Evolutionary conservation across 352 stramenopile species (phyloP).

Genomic region (Sclerospora graminicola): DNA sequence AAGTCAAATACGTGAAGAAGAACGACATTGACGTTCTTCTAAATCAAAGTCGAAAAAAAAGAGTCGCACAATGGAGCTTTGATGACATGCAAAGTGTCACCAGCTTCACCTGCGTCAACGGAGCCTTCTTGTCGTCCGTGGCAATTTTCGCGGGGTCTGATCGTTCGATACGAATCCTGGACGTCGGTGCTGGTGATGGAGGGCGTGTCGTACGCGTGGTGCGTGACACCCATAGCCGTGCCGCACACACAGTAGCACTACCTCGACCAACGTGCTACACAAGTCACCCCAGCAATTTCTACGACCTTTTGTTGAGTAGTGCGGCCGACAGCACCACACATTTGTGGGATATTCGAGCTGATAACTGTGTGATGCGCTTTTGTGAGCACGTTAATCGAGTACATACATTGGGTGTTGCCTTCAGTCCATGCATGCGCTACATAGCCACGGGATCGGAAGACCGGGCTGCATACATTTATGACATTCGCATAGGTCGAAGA

Average conservation of each 20-base stretch:
- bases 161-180: no score
- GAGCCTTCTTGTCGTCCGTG: no score
- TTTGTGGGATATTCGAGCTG: constrained; percentile 80
- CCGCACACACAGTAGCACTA: constrained; percentile 55
- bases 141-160: no score
- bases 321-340: constrained; percentile 58
- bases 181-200: no score
- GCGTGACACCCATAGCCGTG: constrained; percentile 51
- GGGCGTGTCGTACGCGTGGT: no score
- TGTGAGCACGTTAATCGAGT: constrained; percentile 74
- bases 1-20: no score
- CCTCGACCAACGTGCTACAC: constrained; percentile 54
- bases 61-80: no score
- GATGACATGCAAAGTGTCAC: no score
- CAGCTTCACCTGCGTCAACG: no score
- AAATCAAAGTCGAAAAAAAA: no score
- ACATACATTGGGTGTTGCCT: constrained; percentile 57
- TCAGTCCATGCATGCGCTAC: constrained; percentile 88
- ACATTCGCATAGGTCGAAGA: constrained; percentile 62
- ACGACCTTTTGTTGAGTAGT: constrained; percentile 75
- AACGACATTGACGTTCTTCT: no score
- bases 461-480: constrained; percentile 76
- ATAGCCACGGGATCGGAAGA: constrained; percentile 83
- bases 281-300: constrained; percentile 67
- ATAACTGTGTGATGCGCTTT: constrained; percentile 82